Percentiles rank a stretch among this genome's conserved stretches.
phyloP scores from a whole-genome alignment of 139 green algal genomes.

The Bryopsis sp. region DNA sequence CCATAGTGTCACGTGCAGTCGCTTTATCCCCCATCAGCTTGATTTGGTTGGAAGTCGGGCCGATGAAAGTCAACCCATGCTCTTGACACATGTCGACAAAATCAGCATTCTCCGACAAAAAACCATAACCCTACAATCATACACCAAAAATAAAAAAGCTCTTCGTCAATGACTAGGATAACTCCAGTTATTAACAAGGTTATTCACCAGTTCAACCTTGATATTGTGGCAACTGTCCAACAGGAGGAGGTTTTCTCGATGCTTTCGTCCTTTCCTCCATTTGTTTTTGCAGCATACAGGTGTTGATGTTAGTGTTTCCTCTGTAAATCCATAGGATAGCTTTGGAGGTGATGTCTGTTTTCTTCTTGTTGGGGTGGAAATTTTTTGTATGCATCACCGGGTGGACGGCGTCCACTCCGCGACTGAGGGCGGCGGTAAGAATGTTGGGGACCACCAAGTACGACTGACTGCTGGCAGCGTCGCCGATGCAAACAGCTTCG shows the following conservation, averaged over 20 bases:
- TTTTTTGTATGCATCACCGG: too few relatives aligned
- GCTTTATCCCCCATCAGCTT: constrained; percentile 93
- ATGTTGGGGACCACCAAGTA: constrained; percentile 94
- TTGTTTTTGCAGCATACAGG: too few relatives aligned
- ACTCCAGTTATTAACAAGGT: background rate
- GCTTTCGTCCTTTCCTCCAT: too few relatives aligned
- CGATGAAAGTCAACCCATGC: constrained; percentile 95
- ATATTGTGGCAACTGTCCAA: too few relatives aligned
- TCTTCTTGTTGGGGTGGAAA: too few relatives aligned
- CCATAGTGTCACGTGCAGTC: constrained; percentile 91
- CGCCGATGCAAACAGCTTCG: constrained; percentile 89
- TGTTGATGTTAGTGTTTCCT: too few relatives aligned
- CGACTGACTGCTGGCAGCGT: constrained; percentile 67
- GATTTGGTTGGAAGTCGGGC: constrained; percentile 81
- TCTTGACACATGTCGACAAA: constrained; percentile 96
- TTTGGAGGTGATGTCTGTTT: too few relatives aligned
- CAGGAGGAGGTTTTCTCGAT: too few relatives aligned
- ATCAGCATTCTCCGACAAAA: constrained; percentile 88
- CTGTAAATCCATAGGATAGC: too few relatives aligned
- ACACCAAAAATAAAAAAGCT: too few relatives aligned
- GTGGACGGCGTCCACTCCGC: constrained; percentile 82
- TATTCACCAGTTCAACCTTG: too few relatives aligned
- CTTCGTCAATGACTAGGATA: too few relatives aligned
- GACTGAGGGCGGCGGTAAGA: constrained; percentile 75
- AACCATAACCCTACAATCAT: constrained; percentile 83